Evolutionary conservation across 345 rosid species (phyloP).

Genomic region (Bruguiera gymnorhiza): DNA sequence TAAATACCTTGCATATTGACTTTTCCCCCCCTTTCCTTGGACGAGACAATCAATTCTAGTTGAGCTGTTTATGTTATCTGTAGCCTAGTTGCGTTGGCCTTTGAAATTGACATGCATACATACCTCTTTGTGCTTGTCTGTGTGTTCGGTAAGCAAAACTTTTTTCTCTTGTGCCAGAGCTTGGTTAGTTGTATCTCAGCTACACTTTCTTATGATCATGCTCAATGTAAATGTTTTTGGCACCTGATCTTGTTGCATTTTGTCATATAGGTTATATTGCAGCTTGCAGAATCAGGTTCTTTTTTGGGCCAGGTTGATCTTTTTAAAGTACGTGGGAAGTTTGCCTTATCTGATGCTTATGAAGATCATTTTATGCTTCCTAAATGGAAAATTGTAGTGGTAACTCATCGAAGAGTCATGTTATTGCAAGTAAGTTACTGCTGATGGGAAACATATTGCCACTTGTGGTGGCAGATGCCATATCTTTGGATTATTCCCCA

Average conservation of each 20-base stretch:
- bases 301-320: constrained; percentile 94
- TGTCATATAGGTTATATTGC: constrained; percentile 72
- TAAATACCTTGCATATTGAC: no score
- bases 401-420: constrained; percentile 83
- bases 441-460: constrained; percentile 12
- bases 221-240: neutral
- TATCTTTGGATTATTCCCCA: neutral
- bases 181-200: no score
- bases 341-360: constrained; percentile 94
- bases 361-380: constrained; percentile 92
- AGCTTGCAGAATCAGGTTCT: constrained; percentile 91
- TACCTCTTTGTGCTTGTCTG: no score
- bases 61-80: no score
- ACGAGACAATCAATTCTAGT: no score
- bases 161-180: no score
- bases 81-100: no score
- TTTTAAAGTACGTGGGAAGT: constrained; percentile 96
- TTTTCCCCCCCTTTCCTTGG: no score
- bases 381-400: constrained; percentile 63
- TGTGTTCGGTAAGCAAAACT: no score
- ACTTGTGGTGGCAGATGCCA: neutral
- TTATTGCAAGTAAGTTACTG: constrained; percentile 64
- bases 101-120: no score
- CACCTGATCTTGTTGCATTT: constrained; percentile 11
- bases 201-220: neutral